Evolutionary conservation across 768 basidiomycete species (phyloP), one percentile per base, ranked within the genome.

Genomic region (Lactarius deliciosus): DNA sequence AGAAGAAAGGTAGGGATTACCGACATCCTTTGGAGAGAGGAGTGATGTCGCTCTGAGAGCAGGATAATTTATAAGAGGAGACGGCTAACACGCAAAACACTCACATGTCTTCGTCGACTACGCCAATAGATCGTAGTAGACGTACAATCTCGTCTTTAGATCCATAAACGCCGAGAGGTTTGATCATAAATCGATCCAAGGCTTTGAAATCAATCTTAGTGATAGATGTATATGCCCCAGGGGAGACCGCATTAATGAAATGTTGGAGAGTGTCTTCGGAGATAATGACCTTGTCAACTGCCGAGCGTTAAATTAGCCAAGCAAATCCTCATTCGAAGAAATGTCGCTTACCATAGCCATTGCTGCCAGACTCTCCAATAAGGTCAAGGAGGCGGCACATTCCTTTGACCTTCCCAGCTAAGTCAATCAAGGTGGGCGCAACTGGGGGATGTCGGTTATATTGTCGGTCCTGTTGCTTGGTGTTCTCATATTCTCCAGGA

Each of bases 231-330:
- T 85, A 87, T 8, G 86, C 80, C 0, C 83, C 81, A 0, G 86
- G 84, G 57, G 70, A 77, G 8, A 86, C 41, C n/a, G 71, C 71
- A 60, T 86, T 82, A 68, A 85, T 79, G 56, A 87, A 81, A 5
- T 75, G 66, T 67, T 76, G 74, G 11, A 88, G 73, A 1, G 83
- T 81, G 3, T 79, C 76, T 71, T 86, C 83, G 3, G 78, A 77
- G 38, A 88, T 86, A 73, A 87, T 82, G 41, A 87, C 80, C 71
- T 88, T 88, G 68, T 86, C 84, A 53, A 86, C 86, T 85, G 64
- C 13, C 20, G 20, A 58, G 5, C 20, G 20, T 22, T 18, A 32
- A n/a, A 5, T 61, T 4, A 63, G 28, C n/a, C 25, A 10, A 36
- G 25, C 0, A 11, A 10, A 9, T 43, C 18, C 25, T 0, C 10